phyloP scores from a whole-genome alignment of 306 rosid species.

The Cucurbita argyrosperma region DNA sequence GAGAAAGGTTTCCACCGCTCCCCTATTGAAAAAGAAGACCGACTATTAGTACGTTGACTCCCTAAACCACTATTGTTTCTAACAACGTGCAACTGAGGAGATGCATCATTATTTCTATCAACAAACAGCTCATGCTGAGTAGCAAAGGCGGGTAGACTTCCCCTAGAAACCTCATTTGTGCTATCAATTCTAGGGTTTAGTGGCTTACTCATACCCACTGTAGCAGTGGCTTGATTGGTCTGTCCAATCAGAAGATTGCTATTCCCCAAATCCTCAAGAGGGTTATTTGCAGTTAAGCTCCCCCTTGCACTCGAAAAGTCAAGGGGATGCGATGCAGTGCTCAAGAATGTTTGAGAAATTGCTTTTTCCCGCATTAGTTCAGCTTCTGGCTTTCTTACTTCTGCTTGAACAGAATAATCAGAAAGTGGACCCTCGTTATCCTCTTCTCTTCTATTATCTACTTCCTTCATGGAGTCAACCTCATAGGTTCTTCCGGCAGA shows the following conservation, averaged over 20 bases:
- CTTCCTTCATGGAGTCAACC: conserved; percentile 47
- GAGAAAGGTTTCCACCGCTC: conserved; percentile 73
- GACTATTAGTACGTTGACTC: conserved; percentile 30
- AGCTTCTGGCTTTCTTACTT: conserved; percentile 44
- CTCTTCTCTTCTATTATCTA: conserved; percentile 41
- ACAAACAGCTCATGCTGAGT: conserved; percentile 42
- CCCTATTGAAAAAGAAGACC: conserved; percentile 39
- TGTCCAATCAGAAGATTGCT: conserved; percentile 43
- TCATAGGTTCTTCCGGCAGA: conserved; percentile 50
- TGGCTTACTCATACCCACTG: conserved; percentile 30
- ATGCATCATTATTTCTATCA: conserved; percentile 48
- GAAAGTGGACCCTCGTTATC: conserved; percentile 30
- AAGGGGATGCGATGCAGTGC: conserved; percentile 23
- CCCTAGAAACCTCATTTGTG: conserved; percentile 50
- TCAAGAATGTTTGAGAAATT: conserved; percentile 30
- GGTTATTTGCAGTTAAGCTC: conserved; percentile 29
- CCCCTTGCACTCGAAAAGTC: conserved; percentile 44
- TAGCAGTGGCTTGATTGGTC: conserved; percentile 41
- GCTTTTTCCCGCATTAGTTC: conserved; percentile 50
- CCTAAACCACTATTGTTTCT: conserved; percentile 28
- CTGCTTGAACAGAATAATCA: conserved; percentile 31
- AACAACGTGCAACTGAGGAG: conserved; percentile 43
- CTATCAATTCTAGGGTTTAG: conserved; percentile 33
- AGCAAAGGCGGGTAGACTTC: conserved; percentile 32
- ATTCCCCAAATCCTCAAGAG: conserved; percentile 41